Conservation (phyloP, 108 stramenopile genomes). For the Nannochloropsis granulata region DNA sequence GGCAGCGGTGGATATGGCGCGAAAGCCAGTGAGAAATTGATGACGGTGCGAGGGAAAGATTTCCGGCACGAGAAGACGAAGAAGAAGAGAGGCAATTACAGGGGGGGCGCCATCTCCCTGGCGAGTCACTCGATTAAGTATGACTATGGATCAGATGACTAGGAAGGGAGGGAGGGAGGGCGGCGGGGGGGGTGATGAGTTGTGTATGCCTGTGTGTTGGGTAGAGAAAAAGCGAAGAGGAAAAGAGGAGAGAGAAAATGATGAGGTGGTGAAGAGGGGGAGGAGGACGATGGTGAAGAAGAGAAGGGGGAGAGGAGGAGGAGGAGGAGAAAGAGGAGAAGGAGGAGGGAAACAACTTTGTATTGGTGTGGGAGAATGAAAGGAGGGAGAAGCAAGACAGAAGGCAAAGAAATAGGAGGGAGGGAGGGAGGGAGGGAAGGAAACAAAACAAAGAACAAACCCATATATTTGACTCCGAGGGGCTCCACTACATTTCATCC, state of each 20-base stretch:
- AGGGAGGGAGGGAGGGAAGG: background rate
- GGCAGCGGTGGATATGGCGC: slow-evolving; percentile 85
- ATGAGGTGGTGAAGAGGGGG: background rate
- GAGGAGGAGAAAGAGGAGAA: background rate
- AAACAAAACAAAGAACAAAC: background rate
- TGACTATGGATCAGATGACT: slow-evolving; percentile 15
- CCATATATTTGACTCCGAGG: background rate
- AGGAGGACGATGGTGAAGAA: background rate
- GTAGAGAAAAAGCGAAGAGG: background rate
- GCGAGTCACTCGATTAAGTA: slow-evolving; percentile 42
- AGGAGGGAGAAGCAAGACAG: background rate
- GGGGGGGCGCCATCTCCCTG: slow-evolving; percentile 43
- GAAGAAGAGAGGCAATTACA: slow-evolving; percentile 65
- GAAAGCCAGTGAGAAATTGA: slow-evolving; percentile 73
- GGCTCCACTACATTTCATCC: background rate
- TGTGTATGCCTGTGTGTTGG: background rate
- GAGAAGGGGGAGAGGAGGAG: background rate
- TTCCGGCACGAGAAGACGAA: slow-evolving; percentile 99
- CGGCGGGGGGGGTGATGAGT: background rate
- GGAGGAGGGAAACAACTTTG: background rate
- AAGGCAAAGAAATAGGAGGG: no score
- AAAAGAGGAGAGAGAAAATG: background rate
- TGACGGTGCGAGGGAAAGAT: slow-evolving; percentile 84
- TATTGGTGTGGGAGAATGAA: background rate
- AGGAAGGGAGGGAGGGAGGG: background rate